Conservation (phyloP, 2,329 filamentous ascomycete species). For the Botryotinia narcissicola region DNA sequence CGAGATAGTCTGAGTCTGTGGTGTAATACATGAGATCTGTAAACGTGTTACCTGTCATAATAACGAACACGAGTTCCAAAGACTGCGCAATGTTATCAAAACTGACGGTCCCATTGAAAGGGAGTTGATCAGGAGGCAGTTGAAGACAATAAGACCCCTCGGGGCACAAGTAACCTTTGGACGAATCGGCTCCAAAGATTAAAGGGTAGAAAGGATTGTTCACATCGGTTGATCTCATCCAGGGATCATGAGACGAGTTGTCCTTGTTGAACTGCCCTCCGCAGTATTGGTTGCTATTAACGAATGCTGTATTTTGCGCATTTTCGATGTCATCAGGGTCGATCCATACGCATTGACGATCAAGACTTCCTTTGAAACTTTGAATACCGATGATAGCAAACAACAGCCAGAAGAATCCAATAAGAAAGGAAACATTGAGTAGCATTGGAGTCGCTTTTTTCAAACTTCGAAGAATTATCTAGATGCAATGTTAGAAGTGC, state of each 20-base stretch:
- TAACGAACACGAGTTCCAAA: constrained; percentile 90
- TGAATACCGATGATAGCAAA: constrained; percentile 97
- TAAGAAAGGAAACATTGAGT: constrained; percentile 88
- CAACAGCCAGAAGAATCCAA: constrained; percentile 95
- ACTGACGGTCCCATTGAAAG: constrained; percentile 80
- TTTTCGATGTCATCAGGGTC: constrained; percentile 60
- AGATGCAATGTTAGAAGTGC: constrained; percentile 4
- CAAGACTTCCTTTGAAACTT: constrained; percentile 84
- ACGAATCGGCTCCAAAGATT: constrained; percentile 47
- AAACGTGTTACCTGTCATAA: constrained; percentile 98
- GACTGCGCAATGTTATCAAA: constrained; percentile 96
- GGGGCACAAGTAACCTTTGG: constrained; percentile 89
- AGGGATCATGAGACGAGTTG: constrained; percentile 60
- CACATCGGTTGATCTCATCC: constrained; percentile 51
- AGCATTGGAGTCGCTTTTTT: constrained; percentile 93
- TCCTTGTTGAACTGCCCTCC: constrained; percentile 71
- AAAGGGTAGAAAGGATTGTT: constrained; percentile 42
- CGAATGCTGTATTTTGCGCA: constrained; percentile 50
- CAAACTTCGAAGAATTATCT: constrained; percentile 90
- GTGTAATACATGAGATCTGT: constrained; percentile 93
- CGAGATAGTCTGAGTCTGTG: constrained; percentile 85
- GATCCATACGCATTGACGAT: constrained; percentile 75
- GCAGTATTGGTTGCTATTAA: constrained; percentile 72
- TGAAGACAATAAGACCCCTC: constrained; percentile 79
- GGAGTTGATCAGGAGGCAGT: constrained; percentile 56